phyloP scores from a whole-genome alignment of 2,329 filamentous ascomycete genomes.

The Hymenoscyphus repandus region DNA sequence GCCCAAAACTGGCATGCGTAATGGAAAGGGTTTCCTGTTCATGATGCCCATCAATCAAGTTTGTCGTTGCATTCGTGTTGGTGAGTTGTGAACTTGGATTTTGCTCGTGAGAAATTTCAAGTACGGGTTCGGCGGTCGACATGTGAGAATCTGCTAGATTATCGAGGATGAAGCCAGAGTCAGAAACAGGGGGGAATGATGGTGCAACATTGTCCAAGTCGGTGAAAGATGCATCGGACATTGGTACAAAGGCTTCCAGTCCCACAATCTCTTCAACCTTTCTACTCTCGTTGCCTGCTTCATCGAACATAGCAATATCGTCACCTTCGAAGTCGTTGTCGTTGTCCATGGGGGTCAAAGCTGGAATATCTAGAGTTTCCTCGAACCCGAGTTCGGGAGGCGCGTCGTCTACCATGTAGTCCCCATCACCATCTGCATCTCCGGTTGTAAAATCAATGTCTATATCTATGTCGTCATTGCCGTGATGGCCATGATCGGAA shows the following conservation, averaged over 20 bases:
- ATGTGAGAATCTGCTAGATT: neutral
- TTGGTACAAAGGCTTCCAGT: neutral
- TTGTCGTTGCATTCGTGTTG: too few species aligned
- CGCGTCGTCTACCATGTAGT: slow-evolving; percentile 6
- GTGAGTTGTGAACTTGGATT: too few species aligned
- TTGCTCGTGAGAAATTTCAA: neutral
- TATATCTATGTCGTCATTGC: slow-evolving; percentile 5
- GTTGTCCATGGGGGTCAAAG: neutral
- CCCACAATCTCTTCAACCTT: neutral
- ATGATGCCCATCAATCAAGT: too few species aligned
- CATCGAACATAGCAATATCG: neutral
- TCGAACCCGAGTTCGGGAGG: neutral
- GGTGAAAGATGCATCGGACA: neutral
- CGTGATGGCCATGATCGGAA: slow-evolving; percentile 6
- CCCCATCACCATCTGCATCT: slow-evolving; percentile 2
- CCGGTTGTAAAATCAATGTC: slow-evolving; percentile 5
- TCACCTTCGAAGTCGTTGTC: neutral
- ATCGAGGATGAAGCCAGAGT: neutral
- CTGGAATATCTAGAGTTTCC: neutral
- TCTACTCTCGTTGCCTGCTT: neutral
- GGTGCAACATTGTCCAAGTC: neutral
- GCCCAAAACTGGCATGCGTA: too few species aligned
- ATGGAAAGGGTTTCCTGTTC: too few species aligned
- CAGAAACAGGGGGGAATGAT: neutral
- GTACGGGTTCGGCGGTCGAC: neutral